These are phyloP conservation scores for Vigna trinervia DNA, from an alignment of 306 rosid genomes.

Conservation along the genomic window DNA sequence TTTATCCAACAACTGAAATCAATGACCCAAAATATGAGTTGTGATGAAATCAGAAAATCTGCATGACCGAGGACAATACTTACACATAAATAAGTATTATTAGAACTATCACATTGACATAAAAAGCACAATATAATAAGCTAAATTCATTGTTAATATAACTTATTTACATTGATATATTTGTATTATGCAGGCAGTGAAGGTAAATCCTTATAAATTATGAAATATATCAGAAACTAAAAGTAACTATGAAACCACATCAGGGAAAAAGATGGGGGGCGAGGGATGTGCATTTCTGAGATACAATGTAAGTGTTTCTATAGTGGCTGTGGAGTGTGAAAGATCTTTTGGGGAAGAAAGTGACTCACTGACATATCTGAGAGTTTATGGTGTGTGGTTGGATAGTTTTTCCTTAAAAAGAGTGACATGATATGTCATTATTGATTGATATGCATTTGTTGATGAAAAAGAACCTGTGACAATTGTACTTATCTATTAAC, in stretches of 20 bases:
- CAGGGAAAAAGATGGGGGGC: neutral
- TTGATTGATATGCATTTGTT: neutral
- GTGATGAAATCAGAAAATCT: neutral
- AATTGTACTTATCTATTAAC: conserved; percentile 2
- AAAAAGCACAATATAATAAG: neutral
- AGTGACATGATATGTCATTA: neutral
- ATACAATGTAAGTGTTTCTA: neutral
- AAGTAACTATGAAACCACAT: neutral
- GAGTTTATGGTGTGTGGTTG: neutral
- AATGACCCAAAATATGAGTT: neutral
- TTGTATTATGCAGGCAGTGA: neutral
- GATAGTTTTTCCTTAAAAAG: neutral
- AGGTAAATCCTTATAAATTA: neutral
- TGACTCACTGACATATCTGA: neutral
- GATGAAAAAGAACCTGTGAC: neutral
- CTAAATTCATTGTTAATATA: neutral
- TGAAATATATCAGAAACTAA: neutral
- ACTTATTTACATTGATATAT: neutral
- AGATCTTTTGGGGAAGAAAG: neutral
- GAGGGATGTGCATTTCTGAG: neutral
- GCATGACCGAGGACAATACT: neutral
- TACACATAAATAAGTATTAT: neutral
- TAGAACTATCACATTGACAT: neutral
- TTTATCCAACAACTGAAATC: neutral
- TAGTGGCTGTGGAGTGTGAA: neutral